A percentile compares a stretch with the other conserved stretches of the same genome.
Conservation (phyloP, 148 eudicot genomes). For the Silene latifolia region DNA sequence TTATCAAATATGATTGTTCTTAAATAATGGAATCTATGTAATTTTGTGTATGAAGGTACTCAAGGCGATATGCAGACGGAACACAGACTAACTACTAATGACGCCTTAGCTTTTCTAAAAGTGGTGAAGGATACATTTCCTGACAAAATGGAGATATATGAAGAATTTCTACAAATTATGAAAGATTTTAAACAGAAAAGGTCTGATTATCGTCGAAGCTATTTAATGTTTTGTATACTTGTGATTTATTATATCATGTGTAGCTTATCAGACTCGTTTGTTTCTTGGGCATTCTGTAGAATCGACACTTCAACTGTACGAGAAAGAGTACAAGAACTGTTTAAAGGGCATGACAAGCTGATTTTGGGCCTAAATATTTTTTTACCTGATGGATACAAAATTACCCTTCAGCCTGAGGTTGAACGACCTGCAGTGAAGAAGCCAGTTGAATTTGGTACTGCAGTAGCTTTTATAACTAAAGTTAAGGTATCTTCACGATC, state of each 20-base stretch:
- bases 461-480: slow-evolving; percentile 81
- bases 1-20: not conserved
- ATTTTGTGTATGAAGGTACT: slow-evolving; percentile 40
- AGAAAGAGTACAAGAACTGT: slow-evolving; percentile 80
- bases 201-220: slow-evolving; percentile 28
- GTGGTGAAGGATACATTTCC: slow-evolving; percentile 88
- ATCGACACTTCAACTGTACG: slow-evolving; percentile 79
- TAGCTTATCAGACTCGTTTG: slow-evolving; percentile 7
- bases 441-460: slow-evolving; percentile 86
- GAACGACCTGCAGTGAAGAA: slow-evolving; percentile 70
- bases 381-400: slow-evolving; percentile 92
- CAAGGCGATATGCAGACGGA: slow-evolving; percentile 28
- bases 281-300: slow-evolving; percentile 39
- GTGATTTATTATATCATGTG: not conserved
- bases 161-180: slow-evolving; percentile 90
- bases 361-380: slow-evolving; percentile 86
- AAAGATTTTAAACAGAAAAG: slow-evolving; percentile 90
- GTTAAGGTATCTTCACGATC: slow-evolving; percentile 53
- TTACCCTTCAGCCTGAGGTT: slow-evolving; percentile 56
- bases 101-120: slow-evolving; percentile 76
- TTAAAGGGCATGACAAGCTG: slow-evolving; percentile 78
- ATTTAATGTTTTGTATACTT: not conserved
- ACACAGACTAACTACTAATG: slow-evolving; percentile 64
- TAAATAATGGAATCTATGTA: not conserved
- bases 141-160: slow-evolving; percentile 82